These are phyloP conservation scores for Pulveroboletus sp. DNA, from an alignment of 768 basidiomycete genomes.

Conservation along the genomic window DNA sequence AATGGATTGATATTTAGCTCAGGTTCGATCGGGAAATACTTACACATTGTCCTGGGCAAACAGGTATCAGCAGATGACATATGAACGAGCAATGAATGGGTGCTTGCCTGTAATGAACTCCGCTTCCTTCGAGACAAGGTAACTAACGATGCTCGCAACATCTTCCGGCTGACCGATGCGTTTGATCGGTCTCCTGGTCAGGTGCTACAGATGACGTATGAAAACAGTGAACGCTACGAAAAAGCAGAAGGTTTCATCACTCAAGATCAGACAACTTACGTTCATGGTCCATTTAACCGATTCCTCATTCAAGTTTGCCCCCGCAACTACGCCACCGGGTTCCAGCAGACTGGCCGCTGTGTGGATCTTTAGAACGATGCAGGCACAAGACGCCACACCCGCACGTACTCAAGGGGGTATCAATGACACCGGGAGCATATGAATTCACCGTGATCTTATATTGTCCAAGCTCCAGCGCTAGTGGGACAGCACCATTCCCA, in stretches of 20 bases:
- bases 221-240: neutral
- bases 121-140: constrained; percentile 35
- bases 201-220: neutral
- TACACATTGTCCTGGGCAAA: constrained; percentile 23
- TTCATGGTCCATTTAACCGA: neutral
- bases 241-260: neutral
- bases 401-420: neutral
- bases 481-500: neutral
- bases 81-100: neutral
- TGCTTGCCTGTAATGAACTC: constrained; percentile 34
- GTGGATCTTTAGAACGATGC: neutral
- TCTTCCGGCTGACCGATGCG: constrained; percentile 29
- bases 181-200: constrained; percentile 4
- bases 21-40: neutral
- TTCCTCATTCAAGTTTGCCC: constrained; percentile 2
- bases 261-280: constrained; percentile 6
- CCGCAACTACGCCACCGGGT: neutral
- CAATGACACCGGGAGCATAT: neutral
- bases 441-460: neutral
- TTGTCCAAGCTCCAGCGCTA: neutral
- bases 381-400: neutral
- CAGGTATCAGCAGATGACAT: neutral
- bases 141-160: constrained; percentile 35
- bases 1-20: neutral
- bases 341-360: neutral